Evolutionary conservation across 257 asterid genomes (phyloP).

Genomic region (Capsicum baccatum): DNA sequence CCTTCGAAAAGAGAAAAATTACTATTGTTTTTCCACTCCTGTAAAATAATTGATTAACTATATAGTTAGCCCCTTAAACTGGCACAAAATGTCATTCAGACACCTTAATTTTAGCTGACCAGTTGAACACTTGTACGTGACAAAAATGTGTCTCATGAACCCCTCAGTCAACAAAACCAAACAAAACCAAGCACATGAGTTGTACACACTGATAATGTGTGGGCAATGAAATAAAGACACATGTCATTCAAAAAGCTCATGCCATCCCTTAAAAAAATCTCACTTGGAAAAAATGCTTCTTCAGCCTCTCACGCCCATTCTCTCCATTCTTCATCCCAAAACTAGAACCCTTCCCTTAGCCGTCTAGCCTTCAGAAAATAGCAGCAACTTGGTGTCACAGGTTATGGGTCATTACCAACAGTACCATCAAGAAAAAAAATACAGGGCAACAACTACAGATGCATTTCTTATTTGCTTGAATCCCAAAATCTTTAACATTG

Average conservation of each 20-base stretch:
- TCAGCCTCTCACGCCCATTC: neutral
- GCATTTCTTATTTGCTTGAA: neutral
- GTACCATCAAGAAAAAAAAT: neutral
- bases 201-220: neutral
- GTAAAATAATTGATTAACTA: neutral
- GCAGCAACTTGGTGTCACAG: conserved; percentile 16
- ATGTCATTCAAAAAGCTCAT: neutral
- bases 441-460: neutral
- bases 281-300: neutral
- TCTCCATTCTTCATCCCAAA: neutral
- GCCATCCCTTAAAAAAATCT: neutral
- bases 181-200: neutral
- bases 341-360: conserved; percentile 12
- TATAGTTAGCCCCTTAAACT: neutral
- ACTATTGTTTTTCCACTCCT: neutral
- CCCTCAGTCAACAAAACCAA: neutral
- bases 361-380: neutral
- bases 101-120: neutral
- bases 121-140: neutral
- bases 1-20: conserved; percentile 12
- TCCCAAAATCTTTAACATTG: neutral
- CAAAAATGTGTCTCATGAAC: neutral
- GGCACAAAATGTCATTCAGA: neutral
- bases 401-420: conserved; percentile 10
- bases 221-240: neutral